phyloP scores from a whole-genome alignment of 495 filamentous ascomycete species.

The Xylaria telfairii region DNA sequence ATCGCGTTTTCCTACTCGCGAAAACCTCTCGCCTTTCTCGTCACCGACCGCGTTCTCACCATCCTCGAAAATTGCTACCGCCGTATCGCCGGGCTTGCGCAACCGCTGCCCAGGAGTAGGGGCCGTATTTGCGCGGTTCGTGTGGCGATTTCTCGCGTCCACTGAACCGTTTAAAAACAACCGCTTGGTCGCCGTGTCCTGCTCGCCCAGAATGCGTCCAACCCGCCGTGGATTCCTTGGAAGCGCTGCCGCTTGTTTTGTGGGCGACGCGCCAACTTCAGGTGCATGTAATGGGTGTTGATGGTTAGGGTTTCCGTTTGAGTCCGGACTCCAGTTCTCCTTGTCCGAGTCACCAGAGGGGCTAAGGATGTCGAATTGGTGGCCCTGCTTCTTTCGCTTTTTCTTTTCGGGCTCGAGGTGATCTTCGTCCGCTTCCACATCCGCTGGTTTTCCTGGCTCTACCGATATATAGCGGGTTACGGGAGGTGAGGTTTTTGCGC shows the following conservation, averaged over 20 bases:
- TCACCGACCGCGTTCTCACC: conserved; percentile 23
- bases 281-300: conserved; percentile 29
- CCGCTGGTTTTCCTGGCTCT: conserved; percentile 4
- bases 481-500: conserved; percentile 46
- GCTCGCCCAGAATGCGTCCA: conserved; percentile 42
- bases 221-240: conserved; percentile 45
- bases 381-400: conserved; percentile 46
- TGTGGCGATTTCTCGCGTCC: conserved; percentile 19
- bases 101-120: conserved; percentile 29
- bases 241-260: conserved; percentile 6
- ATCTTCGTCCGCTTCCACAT: conserved; percentile 23
- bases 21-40: background rate
- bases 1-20: conserved; percentile 20
- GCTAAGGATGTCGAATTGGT: conserved; percentile 38
- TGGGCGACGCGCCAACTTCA: conserved; percentile 6
- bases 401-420: conserved; percentile 39
- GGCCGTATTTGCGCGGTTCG: conserved; percentile 43
- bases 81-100: conserved; percentile 18
- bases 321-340: conserved; percentile 79
- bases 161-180: conserved; percentile 29
- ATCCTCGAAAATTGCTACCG: conserved; percentile 52
- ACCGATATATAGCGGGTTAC: conserved; percentile 5
- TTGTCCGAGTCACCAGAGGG: conserved; percentile 78
- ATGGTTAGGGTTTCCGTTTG: conserved; percentile 53
- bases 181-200: conserved; percentile 30